Conservation (phyloP, 2,329 filamentous ascomycete species). For the Juglanconis oblonga region DNA sequence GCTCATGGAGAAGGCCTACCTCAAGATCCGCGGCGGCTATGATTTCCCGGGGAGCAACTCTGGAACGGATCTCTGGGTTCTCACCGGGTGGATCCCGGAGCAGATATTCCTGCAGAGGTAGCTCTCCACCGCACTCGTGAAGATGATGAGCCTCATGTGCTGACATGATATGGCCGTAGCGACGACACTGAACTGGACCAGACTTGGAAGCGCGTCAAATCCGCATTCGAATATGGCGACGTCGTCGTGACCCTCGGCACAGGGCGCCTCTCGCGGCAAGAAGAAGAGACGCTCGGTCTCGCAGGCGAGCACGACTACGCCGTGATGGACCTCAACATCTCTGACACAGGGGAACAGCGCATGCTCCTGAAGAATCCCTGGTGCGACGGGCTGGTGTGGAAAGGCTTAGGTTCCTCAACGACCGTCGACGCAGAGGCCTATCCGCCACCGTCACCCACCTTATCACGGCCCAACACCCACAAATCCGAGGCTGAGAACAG, state of each 20-base stretch:
- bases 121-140: neutral
- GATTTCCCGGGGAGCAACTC: constrained; percentile 98
- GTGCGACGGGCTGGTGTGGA: constrained; percentile 78
- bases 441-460: constrained; percentile 18
- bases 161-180: constrained; percentile 36
- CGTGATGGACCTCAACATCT: constrained; percentile 70
- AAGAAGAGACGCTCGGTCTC: constrained; percentile 78
- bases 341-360: constrained; percentile 58
- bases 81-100: constrained; percentile 96
- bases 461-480: constrained; percentile 12
- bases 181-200: constrained; percentile 74
- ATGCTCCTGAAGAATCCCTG: constrained; percentile 94
- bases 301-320: constrained; percentile 93
- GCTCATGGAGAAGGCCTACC: constrained; percentile 90
- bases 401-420: constrained; percentile 44
- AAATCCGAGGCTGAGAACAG: constrained; percentile 22
- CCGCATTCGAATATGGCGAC: constrained; percentile 72
- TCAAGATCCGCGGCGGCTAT: constrained; percentile 93
- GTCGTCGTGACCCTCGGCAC: constrained; percentile 90
- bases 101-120: constrained; percentile 84
- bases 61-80: constrained; percentile 86
- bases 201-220: constrained; percentile 75
- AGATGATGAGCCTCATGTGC: neutral
- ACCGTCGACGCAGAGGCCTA: constrained; percentile 23
- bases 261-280: constrained; percentile 71